Base-by-base conservation (phyloP, 306 rosid species). In the Abrus precatorius region DNA sequence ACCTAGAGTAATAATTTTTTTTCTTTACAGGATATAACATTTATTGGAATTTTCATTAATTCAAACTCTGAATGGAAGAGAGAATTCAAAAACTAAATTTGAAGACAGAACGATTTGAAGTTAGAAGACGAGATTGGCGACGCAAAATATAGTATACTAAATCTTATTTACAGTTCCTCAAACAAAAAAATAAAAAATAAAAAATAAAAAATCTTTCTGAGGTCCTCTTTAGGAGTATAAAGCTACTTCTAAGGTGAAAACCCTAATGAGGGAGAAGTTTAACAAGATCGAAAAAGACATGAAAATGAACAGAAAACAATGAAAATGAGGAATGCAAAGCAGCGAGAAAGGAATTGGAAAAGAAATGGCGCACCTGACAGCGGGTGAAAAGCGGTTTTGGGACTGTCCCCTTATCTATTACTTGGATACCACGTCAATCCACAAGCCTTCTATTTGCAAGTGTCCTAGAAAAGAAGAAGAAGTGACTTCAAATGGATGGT, bases 291-390 rank as follows among this genome's bases (percentile, higher is more conserved):
- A 66, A 12, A 43, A 10, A 12, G 8, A 30, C 2, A 65, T 4
- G 5, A 28, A 27, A 45, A 36, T 1, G 54, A 33, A 56, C 9
- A 29, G 8, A 43, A 7, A 49, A 43, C 33, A 61, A 65, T 44
- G 9, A 52, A 7, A 10, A 49, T 10, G 9, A 61, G 72, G 55
- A 61, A 49, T 27, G 27, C 1, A 14, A 3, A 33, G 69, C 55
- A 69, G 44, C 20, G 55, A 41, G 79, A 54, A 55, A 52, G 7
- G 48, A 44, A 44, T 5, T 44, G 3, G 5, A 44, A 8, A 44
- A 44, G 7, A 8, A 44, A 44, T 5, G 0, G 44, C 76, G 10
- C 32, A 88, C 92, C 91, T 84, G 60, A 14, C 28, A 27, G 65
- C 81, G 73, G 72, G 20, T 20, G 20, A 20, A 20, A 20, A 20